Evolutionary conservation across 805 yeast genomes (phyloP).

Genomic region (Wickerhamomyces canadensis): DNA sequence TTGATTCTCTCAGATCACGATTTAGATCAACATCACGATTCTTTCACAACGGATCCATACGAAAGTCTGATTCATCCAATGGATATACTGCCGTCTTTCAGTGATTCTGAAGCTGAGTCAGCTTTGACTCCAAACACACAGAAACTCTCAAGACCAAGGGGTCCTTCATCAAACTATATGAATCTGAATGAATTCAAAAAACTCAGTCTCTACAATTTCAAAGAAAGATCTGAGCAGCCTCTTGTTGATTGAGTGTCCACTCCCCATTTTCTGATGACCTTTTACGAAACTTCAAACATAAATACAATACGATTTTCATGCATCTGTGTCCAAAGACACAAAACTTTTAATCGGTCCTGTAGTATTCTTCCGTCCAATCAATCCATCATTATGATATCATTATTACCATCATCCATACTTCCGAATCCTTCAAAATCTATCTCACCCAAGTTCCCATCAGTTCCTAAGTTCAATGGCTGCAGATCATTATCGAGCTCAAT

Average conservation of each 20-base stretch:
- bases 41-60: constrained; percentile 16
- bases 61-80: constrained; percentile 18
- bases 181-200: constrained; percentile 10
- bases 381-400: constrained; percentile 12
- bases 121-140: background rate
- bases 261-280: too few species aligned
- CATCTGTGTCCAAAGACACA: too few species aligned
- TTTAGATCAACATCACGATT: background rate
- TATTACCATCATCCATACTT: constrained; percentile 2
- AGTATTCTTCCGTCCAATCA: too few species aligned
- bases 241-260: too few species aligned
- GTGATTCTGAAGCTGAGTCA: constrained; percentile 3
- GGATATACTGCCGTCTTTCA: constrained; percentile 16
- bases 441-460: constrained; percentile 10
- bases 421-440: constrained; percentile 12
- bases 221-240: background rate
- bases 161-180: constrained; percentile 15
- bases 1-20: background rate
- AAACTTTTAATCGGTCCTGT: too few species aligned
- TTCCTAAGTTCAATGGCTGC: constrained; percentile 1
- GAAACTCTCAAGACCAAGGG: constrained; percentile 4
- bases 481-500: constrained; percentile 5
- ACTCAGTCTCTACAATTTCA: background rate
- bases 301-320: too few species aligned
- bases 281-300: too few species aligned